A percentile compares a stretch with the other conserved stretches of the same genome.
Evolutionary conservation across 2,329 filamentous ascomycete genomes (phyloP).

Genomic region (Aspergillus puulaauensis): DNA sequence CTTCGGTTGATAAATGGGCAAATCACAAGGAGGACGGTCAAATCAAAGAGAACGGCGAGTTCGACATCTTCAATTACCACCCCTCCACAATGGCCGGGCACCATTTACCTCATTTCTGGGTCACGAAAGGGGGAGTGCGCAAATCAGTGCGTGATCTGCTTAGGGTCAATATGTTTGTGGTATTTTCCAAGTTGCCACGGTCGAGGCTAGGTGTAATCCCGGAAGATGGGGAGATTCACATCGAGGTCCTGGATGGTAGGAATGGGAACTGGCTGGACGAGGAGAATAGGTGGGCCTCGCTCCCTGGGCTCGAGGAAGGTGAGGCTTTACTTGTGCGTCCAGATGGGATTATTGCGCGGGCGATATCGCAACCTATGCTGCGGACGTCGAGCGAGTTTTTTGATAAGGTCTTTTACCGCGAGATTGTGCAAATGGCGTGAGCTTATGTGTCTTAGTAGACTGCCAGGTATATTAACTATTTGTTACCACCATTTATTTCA

Average conservation of each 20-base stretch:
- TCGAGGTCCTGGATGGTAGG: not conserved
- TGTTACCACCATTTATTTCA: too few species aligned
- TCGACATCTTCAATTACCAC: not conserved
- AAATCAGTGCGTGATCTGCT: not conserved
- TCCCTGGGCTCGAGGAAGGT: not conserved
- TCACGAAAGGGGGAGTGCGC: not conserved
- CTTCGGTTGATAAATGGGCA: not conserved
- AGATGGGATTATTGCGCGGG: not conserved
- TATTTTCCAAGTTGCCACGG: not conserved
- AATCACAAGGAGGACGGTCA: not conserved
- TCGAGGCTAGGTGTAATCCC: not conserved
- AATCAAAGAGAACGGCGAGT: not conserved
- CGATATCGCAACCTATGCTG: rapidly evolving
- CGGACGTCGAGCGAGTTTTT: too few species aligned
- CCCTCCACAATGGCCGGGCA: not conserved
- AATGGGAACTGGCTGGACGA: not conserved
- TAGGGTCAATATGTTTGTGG: not conserved
- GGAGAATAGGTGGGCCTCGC: not conserved
- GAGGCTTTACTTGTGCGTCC: not conserved
- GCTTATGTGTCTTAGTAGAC: too few species aligned
- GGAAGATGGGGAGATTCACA: not conserved
- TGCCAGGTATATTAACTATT: too few species aligned
- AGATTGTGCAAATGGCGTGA: too few species aligned
- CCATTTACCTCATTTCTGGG: not conserved
- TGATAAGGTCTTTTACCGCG: too few species aligned